Percentiles rank a stretch among this genome's conserved stretches.
phyloP scores from a whole-genome alignment of 805 yeast species.

The Zygoascus tannicola region DNA sequence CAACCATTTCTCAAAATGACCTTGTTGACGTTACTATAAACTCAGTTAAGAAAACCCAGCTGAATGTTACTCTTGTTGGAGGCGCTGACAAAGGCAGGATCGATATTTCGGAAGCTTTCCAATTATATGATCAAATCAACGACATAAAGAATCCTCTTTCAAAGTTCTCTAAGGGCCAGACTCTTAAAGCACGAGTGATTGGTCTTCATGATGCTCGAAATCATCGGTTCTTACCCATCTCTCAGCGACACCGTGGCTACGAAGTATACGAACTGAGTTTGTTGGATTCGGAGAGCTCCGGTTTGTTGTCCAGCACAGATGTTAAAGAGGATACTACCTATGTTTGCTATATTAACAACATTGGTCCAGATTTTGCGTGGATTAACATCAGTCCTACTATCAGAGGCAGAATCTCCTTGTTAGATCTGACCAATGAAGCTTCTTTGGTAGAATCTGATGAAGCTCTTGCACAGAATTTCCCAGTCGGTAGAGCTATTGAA shows the following conservation, averaged over 20 bases:
- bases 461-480: slow-evolving; percentile 44
- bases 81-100: slow-evolving; percentile 63
- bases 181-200: slow-evolving; percentile 53
- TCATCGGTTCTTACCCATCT: slow-evolving; percentile 57
- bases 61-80: slow-evolving; percentile 68
- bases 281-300: slow-evolving; percentile 27
- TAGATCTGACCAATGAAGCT: slow-evolving; percentile 51
- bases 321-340: slow-evolving; percentile 42
- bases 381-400: slow-evolving; percentile 59
- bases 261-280: slow-evolving; percentile 57
- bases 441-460: slow-evolving; percentile 32
- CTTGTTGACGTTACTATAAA: slow-evolving; percentile 51
- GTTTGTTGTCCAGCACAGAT: slow-evolving; percentile 34
- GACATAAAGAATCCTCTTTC: slow-evolving; percentile 49
- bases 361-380: slow-evolving; percentile 53
- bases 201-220: slow-evolving; percentile 69
- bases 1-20: slow-evolving; percentile 56
- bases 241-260: slow-evolving; percentile 48
- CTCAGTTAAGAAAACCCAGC: slow-evolving; percentile 59
- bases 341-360: slow-evolving; percentile 57
- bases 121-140: slow-evolving; percentile 42
- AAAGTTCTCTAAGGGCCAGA: slow-evolving; percentile 48
- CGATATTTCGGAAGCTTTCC: slow-evolving; percentile 64
- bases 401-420: slow-evolving; percentile 54
- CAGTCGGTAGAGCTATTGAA: slow-evolving; percentile 62